These are phyloP conservation scores for Fagopyrum tataricum DNA, from an alignment of 148 eudicot genomes.

Conservation along the genomic window DNA sequence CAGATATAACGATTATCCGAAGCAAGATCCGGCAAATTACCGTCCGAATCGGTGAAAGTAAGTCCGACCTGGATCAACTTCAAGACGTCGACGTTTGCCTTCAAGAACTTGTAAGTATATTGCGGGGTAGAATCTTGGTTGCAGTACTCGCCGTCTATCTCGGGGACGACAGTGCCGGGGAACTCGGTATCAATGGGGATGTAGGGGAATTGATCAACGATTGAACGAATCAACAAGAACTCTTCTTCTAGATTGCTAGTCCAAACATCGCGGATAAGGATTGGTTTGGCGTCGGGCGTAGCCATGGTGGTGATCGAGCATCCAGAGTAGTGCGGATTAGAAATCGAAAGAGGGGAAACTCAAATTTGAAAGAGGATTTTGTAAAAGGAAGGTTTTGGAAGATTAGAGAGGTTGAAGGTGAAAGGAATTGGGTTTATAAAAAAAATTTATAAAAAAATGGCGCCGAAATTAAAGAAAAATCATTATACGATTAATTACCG, in stretches of 20 bases:
- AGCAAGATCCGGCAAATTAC: constrained; percentile 16
- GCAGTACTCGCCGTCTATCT: neutral
- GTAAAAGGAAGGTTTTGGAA: neutral
- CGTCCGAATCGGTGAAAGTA: constrained; percentile 18
- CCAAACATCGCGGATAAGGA: constrained; percentile 53
- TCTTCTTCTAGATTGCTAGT: constrained; percentile 38
- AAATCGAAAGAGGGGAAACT: neutral
- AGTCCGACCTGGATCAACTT: constrained; percentile 24
- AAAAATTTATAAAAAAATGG: neutral
- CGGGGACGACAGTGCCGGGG: constrained; percentile 45
- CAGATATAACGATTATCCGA: neutral
- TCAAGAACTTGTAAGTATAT: constrained; percentile 41
- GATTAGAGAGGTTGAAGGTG: neutral
- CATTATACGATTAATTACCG: too few species aligned
- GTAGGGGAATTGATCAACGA: constrained; percentile 37
- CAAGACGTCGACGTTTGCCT: constrained; percentile 34
- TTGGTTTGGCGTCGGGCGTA: constrained; percentile 6
- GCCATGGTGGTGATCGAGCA: neutral
- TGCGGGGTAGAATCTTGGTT: constrained; percentile 14
- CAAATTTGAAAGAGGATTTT: neutral
- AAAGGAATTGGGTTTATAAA: neutral
- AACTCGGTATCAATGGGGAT: constrained; percentile 73
- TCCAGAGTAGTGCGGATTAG: neutral
- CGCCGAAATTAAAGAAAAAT: neutral
- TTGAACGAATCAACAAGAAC: constrained; percentile 27